Percentiles rank a stretch among this genome's conserved stretches.
Evolutionary conservation across 2,329 filamentous ascomycete species (phyloP).

Genomic region (Ramularia endophylla): DNA sequence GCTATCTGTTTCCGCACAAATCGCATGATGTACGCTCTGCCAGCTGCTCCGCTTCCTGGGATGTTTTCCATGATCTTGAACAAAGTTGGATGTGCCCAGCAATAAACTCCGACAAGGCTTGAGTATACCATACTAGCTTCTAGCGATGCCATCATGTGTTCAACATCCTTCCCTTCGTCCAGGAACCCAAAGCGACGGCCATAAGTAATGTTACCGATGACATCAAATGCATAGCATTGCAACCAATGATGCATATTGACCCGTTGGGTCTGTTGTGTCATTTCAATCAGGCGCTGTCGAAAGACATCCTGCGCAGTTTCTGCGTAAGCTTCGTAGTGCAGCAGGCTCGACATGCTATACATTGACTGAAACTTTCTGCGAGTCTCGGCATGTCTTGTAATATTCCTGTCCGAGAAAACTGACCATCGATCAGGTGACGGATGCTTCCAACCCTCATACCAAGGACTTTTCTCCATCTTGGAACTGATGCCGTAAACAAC

Average conservation of each 20-base stretch:
- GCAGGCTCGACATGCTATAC: constrained; percentile 20
- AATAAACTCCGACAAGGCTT: too few species aligned
- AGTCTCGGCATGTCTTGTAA: constrained; percentile 15
- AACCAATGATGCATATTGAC: constrained; percentile 20
- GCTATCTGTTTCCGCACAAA: constrained; percentile 10
- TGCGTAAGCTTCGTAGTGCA: constrained; percentile 20
- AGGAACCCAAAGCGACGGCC: constrained; percentile 34
- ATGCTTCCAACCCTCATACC: constrained; percentile 16
- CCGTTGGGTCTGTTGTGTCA: constrained; percentile 6
- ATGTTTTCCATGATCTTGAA: constrained; percentile 12
- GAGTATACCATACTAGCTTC: constrained; percentile 11
- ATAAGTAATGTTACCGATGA: constrained; percentile 34
- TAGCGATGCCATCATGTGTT: constrained; percentile 11
- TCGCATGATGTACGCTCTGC: constrained; percentile 9
- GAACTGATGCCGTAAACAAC: constrained; percentile 18
- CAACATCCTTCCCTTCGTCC: constrained; percentile 32
- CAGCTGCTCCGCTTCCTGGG: too few species aligned
- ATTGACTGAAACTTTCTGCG: constrained; percentile 18
- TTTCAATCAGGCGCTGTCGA: constrained; percentile 10
- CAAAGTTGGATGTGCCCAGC: constrained; percentile 14
- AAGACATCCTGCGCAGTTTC: constrained; percentile 14
- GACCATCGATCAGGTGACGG: too few species aligned
- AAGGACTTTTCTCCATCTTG: constrained; percentile 23
- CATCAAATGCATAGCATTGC: constrained; percentile 38
- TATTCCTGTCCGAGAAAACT: constrained; percentile 14